Percentiles rank a stretch among this genome's conserved stretches.
These are phyloP conservation scores for Annulohypoxylon nitens DNA, from an alignment of 495 filamentous ascomycete species.

Conservation along the genomic window DNA sequence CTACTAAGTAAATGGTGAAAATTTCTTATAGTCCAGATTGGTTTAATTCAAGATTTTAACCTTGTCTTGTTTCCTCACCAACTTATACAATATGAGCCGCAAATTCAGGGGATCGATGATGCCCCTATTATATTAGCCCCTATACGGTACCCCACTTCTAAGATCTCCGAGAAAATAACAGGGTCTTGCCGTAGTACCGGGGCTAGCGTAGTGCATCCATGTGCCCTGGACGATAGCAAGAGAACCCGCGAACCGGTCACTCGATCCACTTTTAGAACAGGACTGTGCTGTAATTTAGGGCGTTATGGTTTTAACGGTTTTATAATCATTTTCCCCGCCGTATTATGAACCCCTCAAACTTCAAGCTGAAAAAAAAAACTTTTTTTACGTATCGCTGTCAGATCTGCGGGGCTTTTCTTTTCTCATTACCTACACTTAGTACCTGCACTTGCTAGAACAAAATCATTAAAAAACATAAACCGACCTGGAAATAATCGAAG, in stretches of 20 bases:
- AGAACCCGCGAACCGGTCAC: too few relatives aligned
- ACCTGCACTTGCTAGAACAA: not conserved
- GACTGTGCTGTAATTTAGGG: too few relatives aligned
- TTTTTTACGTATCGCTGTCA: constrained; percentile 5
- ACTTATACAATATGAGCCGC: not conserved
- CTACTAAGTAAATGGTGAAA: too few relatives aligned
- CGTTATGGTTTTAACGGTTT: too few relatives aligned
- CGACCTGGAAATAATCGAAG: not conserved
- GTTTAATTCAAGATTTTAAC: too few relatives aligned
- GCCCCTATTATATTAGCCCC: not conserved
- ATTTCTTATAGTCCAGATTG: too few relatives aligned
- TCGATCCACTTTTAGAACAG: too few relatives aligned
- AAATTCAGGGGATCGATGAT: not conserved
- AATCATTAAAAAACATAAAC: not conserved
- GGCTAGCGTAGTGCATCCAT: not conserved
- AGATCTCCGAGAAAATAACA: not conserved
- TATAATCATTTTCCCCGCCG: too few relatives aligned
- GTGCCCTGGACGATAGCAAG: too few relatives aligned
- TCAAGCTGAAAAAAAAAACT: not conserved
- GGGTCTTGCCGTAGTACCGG: not conserved
- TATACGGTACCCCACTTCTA: not conserved
- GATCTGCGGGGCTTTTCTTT: not conserved
- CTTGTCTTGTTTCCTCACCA: not conserved
- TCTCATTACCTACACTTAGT: too few relatives aligned
- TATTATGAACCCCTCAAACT: too few relatives aligned